phyloP scores from a whole-genome alignment of 805 yeast species.

The Metschnikowia henanensis region DNA sequence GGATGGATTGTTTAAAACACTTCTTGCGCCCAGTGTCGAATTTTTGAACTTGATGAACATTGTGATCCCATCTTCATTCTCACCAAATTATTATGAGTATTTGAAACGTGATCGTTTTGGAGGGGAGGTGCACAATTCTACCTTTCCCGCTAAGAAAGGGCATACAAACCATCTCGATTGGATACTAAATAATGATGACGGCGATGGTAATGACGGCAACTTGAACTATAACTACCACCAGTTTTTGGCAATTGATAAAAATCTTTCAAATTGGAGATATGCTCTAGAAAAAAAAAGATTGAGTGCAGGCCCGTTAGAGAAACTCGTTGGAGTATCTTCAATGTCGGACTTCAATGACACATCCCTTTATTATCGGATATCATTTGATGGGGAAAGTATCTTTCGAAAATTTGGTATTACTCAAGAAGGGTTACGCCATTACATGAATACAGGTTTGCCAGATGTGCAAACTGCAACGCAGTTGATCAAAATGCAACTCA shows the following conservation, averaged over 20 bases:
- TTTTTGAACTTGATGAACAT: slow-evolving; percentile 44
- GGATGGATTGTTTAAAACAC: slow-evolving; percentile 36
- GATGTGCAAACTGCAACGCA: slow-evolving; percentile 39
- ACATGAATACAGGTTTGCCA: slow-evolving; percentile 33
- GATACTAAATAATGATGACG: slow-evolving; percentile 47
- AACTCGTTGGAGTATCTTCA: slow-evolving; percentile 32
- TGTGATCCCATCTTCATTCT: slow-evolving; percentile 46
- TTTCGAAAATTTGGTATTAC: slow-evolving; percentile 12
- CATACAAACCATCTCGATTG: slow-evolving; percentile 34
- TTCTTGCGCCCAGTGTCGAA: slow-evolving; percentile 43
- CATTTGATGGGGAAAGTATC: slow-evolving; percentile 20
- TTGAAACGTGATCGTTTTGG: slow-evolving; percentile 26
- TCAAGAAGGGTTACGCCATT: slow-evolving; percentile 23
- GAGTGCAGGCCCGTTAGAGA: slow-evolving; percentile 27
- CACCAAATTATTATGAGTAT: slow-evolving; percentile 46
- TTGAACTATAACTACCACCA: slow-evolving; percentile 45
- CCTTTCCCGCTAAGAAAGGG: slow-evolving; percentile 7
- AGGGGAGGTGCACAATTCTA: slow-evolving; percentile 2
- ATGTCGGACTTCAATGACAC: slow-evolving; percentile 22
- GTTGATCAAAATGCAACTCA: slow-evolving; percentile 43
- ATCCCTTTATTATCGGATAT: slow-evolving; percentile 33
- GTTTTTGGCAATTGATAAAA: slow-evolving; percentile 42
- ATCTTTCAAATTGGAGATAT: slow-evolving; percentile 41
- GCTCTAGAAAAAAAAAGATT: slow-evolving; percentile 31
- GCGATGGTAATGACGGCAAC: slow-evolving; percentile 49